Evolutionary conservation across 2,329 filamentous ascomycete genomes (phyloP).

Genomic region (Reticulascus tulasneorum): DNA sequence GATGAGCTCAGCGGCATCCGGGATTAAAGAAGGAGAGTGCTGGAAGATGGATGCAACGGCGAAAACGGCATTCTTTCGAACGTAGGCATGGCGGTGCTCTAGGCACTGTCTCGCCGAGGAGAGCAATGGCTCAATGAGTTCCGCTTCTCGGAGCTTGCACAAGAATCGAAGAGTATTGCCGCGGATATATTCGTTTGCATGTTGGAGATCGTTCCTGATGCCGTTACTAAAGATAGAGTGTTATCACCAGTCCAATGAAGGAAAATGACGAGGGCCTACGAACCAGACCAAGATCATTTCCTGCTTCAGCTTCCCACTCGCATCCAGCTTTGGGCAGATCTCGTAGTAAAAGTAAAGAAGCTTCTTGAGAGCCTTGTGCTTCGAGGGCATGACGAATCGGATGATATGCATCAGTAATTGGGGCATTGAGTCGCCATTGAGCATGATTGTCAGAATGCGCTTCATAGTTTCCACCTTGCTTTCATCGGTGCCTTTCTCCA

Average conservation of each 20-base stretch:
- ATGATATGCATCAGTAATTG: conserved; percentile 99
- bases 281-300: conserved; percentile 99
- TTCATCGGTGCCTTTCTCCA: conserved; percentile 92
- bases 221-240: conserved; percentile 66
- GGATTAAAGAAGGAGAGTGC: conserved; percentile 87
- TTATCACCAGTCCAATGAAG: conserved; percentile 6
- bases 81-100: conserved; percentile 94
- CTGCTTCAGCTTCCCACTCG: conserved; percentile 92
- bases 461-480: conserved; percentile 94
- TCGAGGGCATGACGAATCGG: conserved; percentile 98
- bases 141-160: conserved; percentile 90
- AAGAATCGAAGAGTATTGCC: conserved; percentile 98
- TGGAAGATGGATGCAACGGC: conserved; percentile 89
- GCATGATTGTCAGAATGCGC: conserved; percentile 92
- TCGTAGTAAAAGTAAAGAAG: conserved; percentile 99
- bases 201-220: conserved; percentile 94
- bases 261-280: conserved; percentile 16
- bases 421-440: conserved; percentile 95
- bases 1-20: conserved; percentile 90
- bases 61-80: conserved; percentile 96
- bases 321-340: conserved; percentile 94
- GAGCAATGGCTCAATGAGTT: conserved; percentile 92
- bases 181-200: conserved; percentile 96
- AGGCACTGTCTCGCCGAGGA: conserved; percentile 89
- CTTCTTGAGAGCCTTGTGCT: conserved; percentile 95